Evolutionary conservation across 2,329 filamentous ascomycete species (phyloP), one percentile per base, ranked within the genome.

Genomic region (Sclerotinia borealis): DNA sequence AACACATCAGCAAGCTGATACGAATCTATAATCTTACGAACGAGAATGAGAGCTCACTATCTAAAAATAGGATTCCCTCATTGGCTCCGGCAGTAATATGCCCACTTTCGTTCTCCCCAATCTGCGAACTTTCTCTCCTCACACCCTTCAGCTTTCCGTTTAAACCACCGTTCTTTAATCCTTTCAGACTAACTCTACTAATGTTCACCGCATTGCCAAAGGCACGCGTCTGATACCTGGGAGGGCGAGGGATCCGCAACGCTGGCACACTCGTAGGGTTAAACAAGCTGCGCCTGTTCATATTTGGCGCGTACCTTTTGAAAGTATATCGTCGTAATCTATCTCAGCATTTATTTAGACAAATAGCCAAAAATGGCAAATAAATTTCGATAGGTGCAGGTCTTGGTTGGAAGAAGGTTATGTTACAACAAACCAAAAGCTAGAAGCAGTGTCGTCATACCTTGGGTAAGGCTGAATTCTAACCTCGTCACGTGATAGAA

Each of bases 31-130:
- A 48, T 5, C 13, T 11, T 5, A 37, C 11, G 11, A 29, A 43
- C 6, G 27, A 41, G n/a, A 47, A 34, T 61, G 39, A 43, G 25
- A 41, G 72, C 85, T 74, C 77, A 93, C 90, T 96, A 74, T 96
- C 92, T 72, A 98, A 88, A 78, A 96, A 99, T 8, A 97, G 76
- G 51, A 98, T 87, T 0, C 89, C 88, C 77, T 98, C 91, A 69
- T 93, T 89, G 1, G 87, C 78, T 3, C 80, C 82, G 13, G 90
- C 83, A n/a, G 83, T 79, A 69, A 98, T 96, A 71, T 97, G 92
- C 0, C 95, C 93, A 11, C 85, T 85, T 67, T 89, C 86, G 70
- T 89, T 82, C 68, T 85, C 84, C 59, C 83, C 85, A 13, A 81
- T 76, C 62, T 76, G 73, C 27, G 77, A 77, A 31, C 77, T 82